Base-by-base conservation (phyloP, 768 basidiomycete genomes). In the Dioszegia crocea region DNA sequence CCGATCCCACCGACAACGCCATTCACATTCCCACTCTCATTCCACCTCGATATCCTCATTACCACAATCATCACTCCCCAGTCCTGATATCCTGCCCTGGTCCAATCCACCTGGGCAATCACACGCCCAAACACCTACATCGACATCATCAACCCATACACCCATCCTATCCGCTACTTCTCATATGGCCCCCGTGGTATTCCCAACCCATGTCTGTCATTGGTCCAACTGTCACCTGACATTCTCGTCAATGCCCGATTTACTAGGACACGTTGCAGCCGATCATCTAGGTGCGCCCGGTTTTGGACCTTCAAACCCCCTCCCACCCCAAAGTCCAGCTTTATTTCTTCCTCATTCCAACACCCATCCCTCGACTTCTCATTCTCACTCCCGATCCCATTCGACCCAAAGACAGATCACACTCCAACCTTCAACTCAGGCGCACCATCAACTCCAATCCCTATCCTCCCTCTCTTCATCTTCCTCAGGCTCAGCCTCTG, bases 261-360 rank as follows among this genome's bases (percentile, higher is more conserved):
- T 98, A 39, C 91, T 90, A 46, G 71, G 78, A 1, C 94, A 98
- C 77, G 83, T 96, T 60, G 84, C 83, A 11, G 74, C 78, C 4
- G 80, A 78, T 11, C 94, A 98, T 68, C 84, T 97, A 6, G 64
- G 68, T 27, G 67, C 67, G 17, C 24, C 62, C 1, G 66, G 57
- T 4, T 61, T 64, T 29, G 51, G 51, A 17, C 36, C 51, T 12
- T 53, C 52, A 11, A 60, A 44, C 23, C 38, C 54, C 1, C 52
- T 31, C 36, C 54, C 33, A 26, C 23, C 26, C 11, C 55, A 27
- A n/a, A 9, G 21, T n/a, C 45, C 45, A 10, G 26, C 9, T 38
- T 17, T 38, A 38, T 38, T n/a, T n/a, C 36, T 38, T 9, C 36
- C 36, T 38, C 36, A 9, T 38, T 38, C 36, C 17, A 9, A 9